Conservation (phyloP, 148 eudicot species). For the Pouteria glomerata region DNA sequence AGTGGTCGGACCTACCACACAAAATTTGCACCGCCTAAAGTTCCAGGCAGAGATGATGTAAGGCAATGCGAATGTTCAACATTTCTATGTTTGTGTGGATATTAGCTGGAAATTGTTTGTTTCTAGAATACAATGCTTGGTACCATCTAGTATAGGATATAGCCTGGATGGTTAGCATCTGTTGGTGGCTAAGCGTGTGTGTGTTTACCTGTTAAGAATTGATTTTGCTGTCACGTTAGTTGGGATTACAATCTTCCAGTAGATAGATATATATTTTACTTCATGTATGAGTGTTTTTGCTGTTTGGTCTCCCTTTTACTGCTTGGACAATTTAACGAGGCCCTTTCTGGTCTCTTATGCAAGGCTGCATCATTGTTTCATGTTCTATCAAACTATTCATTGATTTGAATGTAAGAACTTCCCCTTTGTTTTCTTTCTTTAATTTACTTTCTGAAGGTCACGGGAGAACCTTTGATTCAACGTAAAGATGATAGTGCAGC, state of each 20-base stretch:
- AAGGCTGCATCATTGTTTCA: neutral
- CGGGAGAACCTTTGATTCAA: slow-evolving; percentile 86
- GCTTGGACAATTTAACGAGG: neutral
- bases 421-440: neutral
- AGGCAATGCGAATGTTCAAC: slow-evolving; percentile 12
- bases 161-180: neutral
- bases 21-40: slow-evolving; percentile 64
- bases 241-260: too few relatives aligned
- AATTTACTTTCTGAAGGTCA: slow-evolving; percentile 42
- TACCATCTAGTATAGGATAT: too few relatives aligned
- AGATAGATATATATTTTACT: too few relatives aligned
- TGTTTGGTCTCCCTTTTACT: neutral
- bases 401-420: neutral
- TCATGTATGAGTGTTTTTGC: too few relatives aligned
- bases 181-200: neutral
- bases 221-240: neutral
- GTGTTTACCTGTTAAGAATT: neutral
- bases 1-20: too few relatives aligned
- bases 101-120: too few relatives aligned
- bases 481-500: slow-evolving; percentile 86
- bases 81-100: neutral
- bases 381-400: neutral
- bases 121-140: too few relatives aligned
- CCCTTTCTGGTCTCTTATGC: neutral
- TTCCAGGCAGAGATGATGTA: slow-evolving; percentile 56